phyloP scores from a whole-genome alignment of 441 rosid genomes.

The Erysimum pusillum region DNA sequence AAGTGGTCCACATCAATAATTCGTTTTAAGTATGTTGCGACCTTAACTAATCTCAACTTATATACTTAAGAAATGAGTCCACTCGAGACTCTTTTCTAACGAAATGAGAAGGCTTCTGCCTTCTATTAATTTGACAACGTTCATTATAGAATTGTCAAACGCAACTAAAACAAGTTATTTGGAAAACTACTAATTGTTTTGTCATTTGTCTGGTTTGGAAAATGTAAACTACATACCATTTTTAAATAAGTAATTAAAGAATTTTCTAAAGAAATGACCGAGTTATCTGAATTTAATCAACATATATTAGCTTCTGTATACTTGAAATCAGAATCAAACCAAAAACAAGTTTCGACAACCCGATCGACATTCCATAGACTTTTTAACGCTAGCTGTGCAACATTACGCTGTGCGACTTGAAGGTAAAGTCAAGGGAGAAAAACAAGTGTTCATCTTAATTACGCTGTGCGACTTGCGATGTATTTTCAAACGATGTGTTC shows the following conservation, averaged over 20 bases:
- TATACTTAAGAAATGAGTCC: slow-evolving; percentile 12
- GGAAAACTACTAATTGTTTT: too few relatives aligned
- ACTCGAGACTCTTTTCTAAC: slow-evolving; percentile 9
- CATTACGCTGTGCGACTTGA: too few relatives aligned
- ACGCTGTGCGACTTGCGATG: too few relatives aligned
- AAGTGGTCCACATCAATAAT: slow-evolving; percentile 25
- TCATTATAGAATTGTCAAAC: neutral
- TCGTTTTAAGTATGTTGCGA: slow-evolving; percentile 13
- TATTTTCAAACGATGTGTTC: too few relatives aligned
- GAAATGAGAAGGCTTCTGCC: neutral
- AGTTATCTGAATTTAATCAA: too few relatives aligned
- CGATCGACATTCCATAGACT: neutral
- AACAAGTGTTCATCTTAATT: neutral
- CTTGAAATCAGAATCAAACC: neutral
- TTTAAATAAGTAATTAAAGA: too few relatives aligned
- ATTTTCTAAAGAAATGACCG: too few relatives aligned
- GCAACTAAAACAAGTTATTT: neutral
- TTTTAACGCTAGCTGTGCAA: too few relatives aligned
- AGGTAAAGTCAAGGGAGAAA: neutral
- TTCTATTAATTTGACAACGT: neutral
- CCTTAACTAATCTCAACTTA: neutral
- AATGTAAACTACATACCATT: too few relatives aligned
- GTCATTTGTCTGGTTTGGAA: too few relatives aligned
- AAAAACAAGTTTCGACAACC: neutral
- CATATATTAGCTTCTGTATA: too few relatives aligned